Percentiles rank a stretch among this genome's conserved stretches.
phyloP scores from a whole-genome alignment of 108 stramenopile species.

The Cylindrotheca closterium region DNA sequence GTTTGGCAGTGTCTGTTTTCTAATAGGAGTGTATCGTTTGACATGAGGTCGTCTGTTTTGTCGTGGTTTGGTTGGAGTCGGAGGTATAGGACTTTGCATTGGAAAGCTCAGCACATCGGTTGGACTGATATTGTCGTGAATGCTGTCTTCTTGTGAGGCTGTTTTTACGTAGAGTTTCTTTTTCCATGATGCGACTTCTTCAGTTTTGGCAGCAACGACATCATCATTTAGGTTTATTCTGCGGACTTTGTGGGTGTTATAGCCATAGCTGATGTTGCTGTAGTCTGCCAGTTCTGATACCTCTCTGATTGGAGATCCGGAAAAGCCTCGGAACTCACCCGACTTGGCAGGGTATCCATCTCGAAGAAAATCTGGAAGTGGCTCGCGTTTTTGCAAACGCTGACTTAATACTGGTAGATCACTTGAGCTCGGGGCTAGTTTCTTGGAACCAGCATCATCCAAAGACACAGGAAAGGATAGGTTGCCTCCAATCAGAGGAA shows the following conservation, averaged over 20 bases:
- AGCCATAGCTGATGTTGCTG: too few relatives aligned
- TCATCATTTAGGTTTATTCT: conserved; percentile 38
- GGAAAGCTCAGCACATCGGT: conserved; percentile 60
- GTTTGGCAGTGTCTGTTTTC: conserved; percentile 19
- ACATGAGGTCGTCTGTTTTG: conserved; percentile 15
- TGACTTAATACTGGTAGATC: conserved; percentile 13
- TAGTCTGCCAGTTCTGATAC: not conserved
- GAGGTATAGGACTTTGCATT: conserved; percentile 8
- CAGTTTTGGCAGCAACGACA: conserved; percentile 24
- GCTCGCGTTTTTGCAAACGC: conserved; percentile 12
- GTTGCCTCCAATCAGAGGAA: not conserved
- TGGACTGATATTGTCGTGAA: conserved; percentile 41
- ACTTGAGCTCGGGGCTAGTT: not conserved
- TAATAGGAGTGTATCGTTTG: conserved; percentile 26
- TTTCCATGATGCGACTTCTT: not conserved
- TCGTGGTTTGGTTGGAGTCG: conserved; percentile 32
- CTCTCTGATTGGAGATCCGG: conserved; percentile 45
- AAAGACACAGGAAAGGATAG: conserved; percentile 19
- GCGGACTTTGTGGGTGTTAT: conserved; percentile 41
- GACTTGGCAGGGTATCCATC: conserved; percentile 36
- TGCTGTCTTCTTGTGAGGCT: conserved; percentile 2
- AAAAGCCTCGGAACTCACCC: conserved; percentile 33
- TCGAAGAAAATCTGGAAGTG: not conserved
- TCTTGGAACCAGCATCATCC: conserved; percentile 1
- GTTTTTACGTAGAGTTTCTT: conserved; percentile 2